Evolutionary conservation across 305 asterid genomes (phyloP).

Genomic region (Solanum hybrid): DNA sequence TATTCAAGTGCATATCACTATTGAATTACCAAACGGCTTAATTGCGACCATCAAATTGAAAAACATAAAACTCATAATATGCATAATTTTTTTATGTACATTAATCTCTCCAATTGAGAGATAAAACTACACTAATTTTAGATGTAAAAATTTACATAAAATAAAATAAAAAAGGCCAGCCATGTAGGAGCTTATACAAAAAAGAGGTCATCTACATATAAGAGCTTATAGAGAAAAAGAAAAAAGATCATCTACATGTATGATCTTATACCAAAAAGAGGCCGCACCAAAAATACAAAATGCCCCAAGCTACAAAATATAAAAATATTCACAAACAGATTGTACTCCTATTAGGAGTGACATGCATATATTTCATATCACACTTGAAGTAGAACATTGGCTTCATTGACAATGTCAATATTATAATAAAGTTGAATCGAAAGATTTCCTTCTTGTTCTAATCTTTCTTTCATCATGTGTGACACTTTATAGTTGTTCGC

Average conservation of each 20-base stretch:
- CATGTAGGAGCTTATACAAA: background rate
- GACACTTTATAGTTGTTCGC: too few species aligned
- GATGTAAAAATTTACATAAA: background rate
- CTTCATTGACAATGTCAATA: too few species aligned
- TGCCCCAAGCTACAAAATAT: background rate
- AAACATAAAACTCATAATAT: background rate
- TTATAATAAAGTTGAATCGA: too few species aligned
- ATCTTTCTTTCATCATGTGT: too few species aligned
- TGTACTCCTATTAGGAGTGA: too few species aligned
- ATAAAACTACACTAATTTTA: background rate
- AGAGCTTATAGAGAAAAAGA: background rate
- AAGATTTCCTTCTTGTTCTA: too few species aligned
- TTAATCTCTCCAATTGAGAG: background rate
- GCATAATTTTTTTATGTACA: background rate
- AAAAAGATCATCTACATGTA: background rate
- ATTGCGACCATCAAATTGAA: background rate
- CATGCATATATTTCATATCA: too few species aligned
- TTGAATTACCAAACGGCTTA: background rate
- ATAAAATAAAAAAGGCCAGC: background rate
- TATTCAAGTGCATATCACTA: background rate
- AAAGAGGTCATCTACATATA: background rate
- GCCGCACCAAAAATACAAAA: background rate
- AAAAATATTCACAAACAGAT: too few species aligned
- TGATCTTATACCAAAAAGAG: background rate
- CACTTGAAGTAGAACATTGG: too few species aligned